phyloP scores from a whole-genome alignment of 495 filamentous ascomycete species.

The Rostrohypoxylon terebratum region DNA sequence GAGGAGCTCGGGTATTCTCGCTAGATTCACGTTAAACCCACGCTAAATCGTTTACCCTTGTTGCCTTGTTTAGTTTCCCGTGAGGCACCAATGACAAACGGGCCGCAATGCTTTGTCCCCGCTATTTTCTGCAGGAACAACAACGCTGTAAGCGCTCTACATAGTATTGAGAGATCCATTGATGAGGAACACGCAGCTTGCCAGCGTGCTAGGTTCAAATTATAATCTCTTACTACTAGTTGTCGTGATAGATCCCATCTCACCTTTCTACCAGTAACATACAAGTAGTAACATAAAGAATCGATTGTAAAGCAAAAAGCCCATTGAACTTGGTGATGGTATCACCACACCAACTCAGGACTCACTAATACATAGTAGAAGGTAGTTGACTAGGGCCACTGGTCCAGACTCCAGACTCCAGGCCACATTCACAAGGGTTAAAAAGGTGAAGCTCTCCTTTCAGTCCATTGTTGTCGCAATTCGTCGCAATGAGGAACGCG shows the following conservation, averaged over 20 bases:
- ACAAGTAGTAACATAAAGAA: conserved; percentile 9
- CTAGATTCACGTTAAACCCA: conserved; percentile 23
- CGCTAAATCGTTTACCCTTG: not conserved
- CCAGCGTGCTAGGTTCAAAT: not conserved
- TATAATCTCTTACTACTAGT: conserved; percentile 21
- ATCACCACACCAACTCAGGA: not conserved
- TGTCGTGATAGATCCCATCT: conserved; percentile 17
- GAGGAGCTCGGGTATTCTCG: conserved; percentile 11
- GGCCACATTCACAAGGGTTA: not conserved
- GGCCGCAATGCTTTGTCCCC: conserved; percentile 1
- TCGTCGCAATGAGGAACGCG: conserved; percentile 15
- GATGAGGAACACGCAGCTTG: conserved; percentile 37
- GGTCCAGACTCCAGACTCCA: not conserved
- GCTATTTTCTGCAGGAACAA: conserved; percentile 47
- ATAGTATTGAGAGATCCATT: not conserved
- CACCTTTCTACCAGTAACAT: conserved; percentile 7
- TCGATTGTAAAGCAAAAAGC: not conserved
- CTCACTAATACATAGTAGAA: too few relatives aligned
- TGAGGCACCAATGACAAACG: conserved; percentile 30
- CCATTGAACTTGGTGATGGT: not conserved
- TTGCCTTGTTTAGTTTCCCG: conserved; percentile 10
- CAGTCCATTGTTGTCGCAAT: conserved; percentile 25
- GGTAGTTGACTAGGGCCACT: not conserved
- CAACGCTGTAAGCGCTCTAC: conserved; percentile 9
- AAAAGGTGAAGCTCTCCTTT: conserved; percentile 23